Conservation (phyloP, 192 early-diverging fungal genomes). For the Coemansia sp. region DNA sequence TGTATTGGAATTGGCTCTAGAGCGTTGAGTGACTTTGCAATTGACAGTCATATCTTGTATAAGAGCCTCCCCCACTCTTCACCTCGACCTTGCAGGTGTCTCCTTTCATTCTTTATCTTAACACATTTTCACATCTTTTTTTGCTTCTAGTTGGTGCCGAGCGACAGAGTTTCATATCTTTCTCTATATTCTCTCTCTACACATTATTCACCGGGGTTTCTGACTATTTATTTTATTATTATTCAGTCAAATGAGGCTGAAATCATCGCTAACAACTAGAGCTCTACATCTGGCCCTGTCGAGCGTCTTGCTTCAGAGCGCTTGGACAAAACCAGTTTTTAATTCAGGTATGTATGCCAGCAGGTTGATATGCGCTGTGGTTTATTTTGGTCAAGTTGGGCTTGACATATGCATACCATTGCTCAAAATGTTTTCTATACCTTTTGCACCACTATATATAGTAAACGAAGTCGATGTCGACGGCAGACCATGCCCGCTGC, state of each 20-base stretch:
- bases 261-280: neutral
- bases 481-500: conserved; percentile 55
- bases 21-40: neutral
- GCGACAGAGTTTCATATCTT: neutral
- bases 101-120: neutral
- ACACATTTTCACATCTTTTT: neutral
- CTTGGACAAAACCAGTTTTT: conserved; percentile 15
- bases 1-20: conserved; percentile 4
- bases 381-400: neutral
- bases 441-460: conserved; percentile 14
- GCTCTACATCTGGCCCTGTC: neutral
- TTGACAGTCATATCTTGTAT: neutral
- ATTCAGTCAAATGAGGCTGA: conserved; percentile 1
- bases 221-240: neutral
- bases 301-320: conserved; percentile 1
- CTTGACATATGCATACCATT: neutral
- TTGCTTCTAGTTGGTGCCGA: neutral
- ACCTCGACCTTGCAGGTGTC: neutral
- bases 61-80: neutral
- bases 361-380: neutral
- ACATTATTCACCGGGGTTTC: neutral
- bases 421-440: neutral
- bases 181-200: neutral
- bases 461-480: conserved; percentile 58
- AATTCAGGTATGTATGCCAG: conserved; percentile 11